These are phyloP conservation scores for Paramyrothecium sp. DNA, from an alignment of 2,329 filamentous ascomycete genomes.

Conservation along the genomic window DNA sequence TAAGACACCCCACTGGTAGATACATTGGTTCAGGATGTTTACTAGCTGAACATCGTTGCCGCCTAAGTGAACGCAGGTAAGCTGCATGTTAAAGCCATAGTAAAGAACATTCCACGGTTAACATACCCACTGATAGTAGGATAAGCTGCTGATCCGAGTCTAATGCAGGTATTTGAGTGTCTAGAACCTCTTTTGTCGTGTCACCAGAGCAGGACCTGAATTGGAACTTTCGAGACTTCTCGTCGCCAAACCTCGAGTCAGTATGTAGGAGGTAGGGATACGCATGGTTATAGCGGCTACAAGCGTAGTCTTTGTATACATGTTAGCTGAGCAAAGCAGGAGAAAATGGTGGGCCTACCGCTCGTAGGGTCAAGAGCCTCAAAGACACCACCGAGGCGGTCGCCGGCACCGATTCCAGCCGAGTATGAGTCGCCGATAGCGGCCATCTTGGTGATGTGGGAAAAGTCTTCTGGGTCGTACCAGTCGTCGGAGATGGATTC, in stretches of 20 bases:
- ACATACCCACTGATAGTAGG: slow-evolving; percentile 9
- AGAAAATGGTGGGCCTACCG: neutral
- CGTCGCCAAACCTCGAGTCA: slow-evolving; percentile 9
- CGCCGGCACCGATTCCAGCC: slow-evolving; percentile 12
- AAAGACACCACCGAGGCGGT: neutral
- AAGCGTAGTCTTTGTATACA: slow-evolving; percentile 7
- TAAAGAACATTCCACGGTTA: too few species aligned
- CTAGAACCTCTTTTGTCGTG: slow-evolving; percentile 5
- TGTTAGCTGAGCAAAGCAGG: neutral
- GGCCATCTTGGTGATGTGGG: slow-evolving; percentile 6
- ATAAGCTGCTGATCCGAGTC: slow-evolving; percentile 7
- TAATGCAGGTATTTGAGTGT: slow-evolving; percentile 10
- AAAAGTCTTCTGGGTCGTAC: neutral
- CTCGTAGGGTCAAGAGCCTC: neutral
- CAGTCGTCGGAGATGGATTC: too few species aligned
- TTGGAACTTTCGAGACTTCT: slow-evolving; percentile 7
- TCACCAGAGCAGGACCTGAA: slow-evolving; percentile 15
- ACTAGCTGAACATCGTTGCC: neutral
- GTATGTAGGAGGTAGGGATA: slow-evolving; percentile 11
- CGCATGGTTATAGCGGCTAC: slow-evolving; percentile 8
- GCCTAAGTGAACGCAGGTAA: neutral
- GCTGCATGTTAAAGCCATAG: too few species aligned
- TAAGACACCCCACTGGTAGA: neutral
- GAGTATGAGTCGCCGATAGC: slow-evolving; percentile 13
- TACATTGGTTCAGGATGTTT: neutral